Conservation (phyloP, 2,329 filamentous ascomycete species). For the Claviceps humidiphila region DNA sequence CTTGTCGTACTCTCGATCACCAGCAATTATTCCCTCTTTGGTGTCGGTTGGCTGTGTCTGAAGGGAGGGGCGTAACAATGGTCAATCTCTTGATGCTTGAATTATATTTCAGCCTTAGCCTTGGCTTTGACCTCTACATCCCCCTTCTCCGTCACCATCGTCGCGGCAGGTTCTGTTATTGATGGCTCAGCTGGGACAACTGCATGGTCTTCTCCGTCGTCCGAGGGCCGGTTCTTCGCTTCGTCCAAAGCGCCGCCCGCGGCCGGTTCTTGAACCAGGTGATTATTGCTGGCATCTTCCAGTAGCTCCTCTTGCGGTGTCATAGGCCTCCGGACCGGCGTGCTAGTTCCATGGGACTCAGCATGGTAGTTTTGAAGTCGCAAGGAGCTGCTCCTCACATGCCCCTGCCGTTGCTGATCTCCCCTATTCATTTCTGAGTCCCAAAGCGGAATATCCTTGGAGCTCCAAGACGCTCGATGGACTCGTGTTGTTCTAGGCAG, state of each 20-base stretch:
- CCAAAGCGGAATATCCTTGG: constrained; percentile 34
- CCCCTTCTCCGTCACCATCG: background rate
- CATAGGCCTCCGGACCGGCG: constrained; percentile 15
- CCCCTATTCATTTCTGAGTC: constrained; percentile 22
- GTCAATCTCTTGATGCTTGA: background rate
- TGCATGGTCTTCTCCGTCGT: background rate
- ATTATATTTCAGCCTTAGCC: background rate
- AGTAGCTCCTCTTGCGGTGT: constrained; percentile 18
- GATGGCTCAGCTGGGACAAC: background rate
- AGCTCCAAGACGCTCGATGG: constrained; percentile 38
- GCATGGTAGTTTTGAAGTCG: constrained; percentile 14
- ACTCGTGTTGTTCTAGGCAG: constrained; percentile 36
- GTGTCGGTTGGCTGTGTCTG: no score
- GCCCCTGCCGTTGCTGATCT: constrained; percentile 14
- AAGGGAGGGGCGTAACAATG: background rate
- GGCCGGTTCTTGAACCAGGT: background rate
- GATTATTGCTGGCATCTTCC: constrained; percentile 3
- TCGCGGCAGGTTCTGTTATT: no score
- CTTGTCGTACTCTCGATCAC: no score
- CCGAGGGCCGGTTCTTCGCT: background rate
- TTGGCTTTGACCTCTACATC: background rate
- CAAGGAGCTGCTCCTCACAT: constrained; percentile 20
- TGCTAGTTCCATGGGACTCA: constrained; percentile 8
- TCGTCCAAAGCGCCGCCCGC: background rate
- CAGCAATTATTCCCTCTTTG: background rate